phyloP scores from a whole-genome alignment of 768 basidiomycete species.

The Pluteus cervinus region DNA sequence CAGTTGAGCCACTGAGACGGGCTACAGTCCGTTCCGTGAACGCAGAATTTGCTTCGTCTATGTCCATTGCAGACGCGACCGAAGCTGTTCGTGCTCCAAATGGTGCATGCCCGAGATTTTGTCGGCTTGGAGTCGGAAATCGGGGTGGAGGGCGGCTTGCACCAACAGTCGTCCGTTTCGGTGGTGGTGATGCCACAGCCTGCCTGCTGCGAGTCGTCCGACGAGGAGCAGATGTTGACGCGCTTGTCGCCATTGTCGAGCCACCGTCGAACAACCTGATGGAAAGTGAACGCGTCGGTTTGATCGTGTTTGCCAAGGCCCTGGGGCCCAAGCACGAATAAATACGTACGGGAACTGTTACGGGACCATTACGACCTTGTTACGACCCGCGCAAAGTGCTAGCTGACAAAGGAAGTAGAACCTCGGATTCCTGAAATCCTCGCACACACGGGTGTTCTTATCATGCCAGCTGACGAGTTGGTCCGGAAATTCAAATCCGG shows the following conservation, averaged over 20 bases:
- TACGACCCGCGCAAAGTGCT: too few species aligned
- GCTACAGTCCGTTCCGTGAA: slow-evolving; percentile 29
- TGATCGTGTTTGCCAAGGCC: too few species aligned
- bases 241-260: slow-evolving; percentile 50
- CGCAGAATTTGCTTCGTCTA: slow-evolving; percentile 47
- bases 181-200: slow-evolving; percentile 21
- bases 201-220: slow-evolving; percentile 36
- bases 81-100: slow-evolving; percentile 32
- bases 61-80: slow-evolving; percentile 55
- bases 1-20: slow-evolving; percentile 30
- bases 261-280: not conserved
- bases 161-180: slow-evolving; percentile 20
- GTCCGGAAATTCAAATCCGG: too few species aligned
- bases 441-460: too few species aligned
- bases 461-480: too few species aligned
- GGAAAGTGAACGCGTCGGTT: too few species aligned
- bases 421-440: too few species aligned
- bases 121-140: slow-evolving; percentile 34
- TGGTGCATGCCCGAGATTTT: slow-evolving; percentile 10
- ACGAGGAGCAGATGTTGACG: slow-evolving; percentile 53
- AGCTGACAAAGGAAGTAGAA: too few species aligned
- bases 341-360: too few species aligned
- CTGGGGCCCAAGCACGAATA: too few species aligned
- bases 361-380: too few species aligned
- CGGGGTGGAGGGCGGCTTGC: slow-evolving; percentile 30